Base-by-base conservation (phyloP, 2,329 filamentous ascomycete species). In the Dothistroma pini region DNA sequence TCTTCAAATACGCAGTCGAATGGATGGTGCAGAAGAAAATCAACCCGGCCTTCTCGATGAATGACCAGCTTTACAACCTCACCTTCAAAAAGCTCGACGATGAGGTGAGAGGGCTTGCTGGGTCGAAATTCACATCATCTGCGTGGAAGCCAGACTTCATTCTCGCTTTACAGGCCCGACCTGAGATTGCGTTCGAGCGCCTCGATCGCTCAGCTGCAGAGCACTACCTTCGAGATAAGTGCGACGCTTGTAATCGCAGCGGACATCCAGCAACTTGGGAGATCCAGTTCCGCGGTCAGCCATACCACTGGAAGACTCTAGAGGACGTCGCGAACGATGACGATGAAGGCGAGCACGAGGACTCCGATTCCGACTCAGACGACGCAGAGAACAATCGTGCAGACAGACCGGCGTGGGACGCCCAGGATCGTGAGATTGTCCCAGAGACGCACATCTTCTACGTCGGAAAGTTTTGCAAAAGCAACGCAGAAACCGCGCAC, bases 21-120 rank as follows among this genome's bases (percentile, higher is more conserved):
- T 93, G 89, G 89, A 88, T 93, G 76, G 86, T 93, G 2, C 89
- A 91, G 69, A 89, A 89, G 71, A 87, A 88, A 67, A 81, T 95
- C 55, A 88, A 92, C 66, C 89, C 89, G 0, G 84, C 80, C 0
- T 93, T 92, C 68, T 77, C 83, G 11, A 81, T 82, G 19, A 76
- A 83, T 5, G 84, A 90, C 62, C 79, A 83, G 8, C 77, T 91
- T 12, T 95, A 91, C 73, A 69, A 76, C 12, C 79, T 89, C 29
- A 86, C 89, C 0, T 92, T 91, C 78, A 77, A 78, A 54, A 91
- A 90, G 69, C 79, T 93, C 0, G 84, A 90, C 65, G 85, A 89
- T 65, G 88, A 92, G 71, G 84, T 90, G 14, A 80, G 79, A 44
- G 88, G 85, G 0, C 81, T 90, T 2, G 86, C 87, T 0, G 83